These are phyloP conservation scores for Micromonas pusilla DNA, from an alignment of 139 green algal species.

Conservation along the genomic window DNA sequence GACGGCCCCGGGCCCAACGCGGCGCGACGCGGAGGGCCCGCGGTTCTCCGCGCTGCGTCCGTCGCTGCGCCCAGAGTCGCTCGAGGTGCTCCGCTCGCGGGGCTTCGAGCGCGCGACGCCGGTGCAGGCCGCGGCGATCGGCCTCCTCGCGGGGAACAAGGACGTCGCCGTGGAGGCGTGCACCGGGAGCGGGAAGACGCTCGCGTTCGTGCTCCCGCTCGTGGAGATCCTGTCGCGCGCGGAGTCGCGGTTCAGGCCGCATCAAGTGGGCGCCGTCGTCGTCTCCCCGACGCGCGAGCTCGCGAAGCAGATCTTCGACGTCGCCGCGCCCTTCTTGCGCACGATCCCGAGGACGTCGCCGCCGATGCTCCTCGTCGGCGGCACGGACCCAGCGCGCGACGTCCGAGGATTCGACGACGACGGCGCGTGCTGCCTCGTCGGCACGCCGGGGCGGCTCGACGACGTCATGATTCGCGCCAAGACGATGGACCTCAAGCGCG, in stretches of 20 bases:
- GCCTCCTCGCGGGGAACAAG: slow-evolving; percentile 84
- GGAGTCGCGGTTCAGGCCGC: not conserved
- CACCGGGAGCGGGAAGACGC: slow-evolving; percentile 95
- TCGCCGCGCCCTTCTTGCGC: slow-evolving; percentile 70
- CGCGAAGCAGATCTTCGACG: slow-evolving; percentile 74
- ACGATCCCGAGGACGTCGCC: not conserved
- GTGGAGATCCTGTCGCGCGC: slow-evolving; percentile 67
- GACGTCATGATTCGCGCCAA: slow-evolving; percentile 68
- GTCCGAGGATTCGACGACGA: not conserved
- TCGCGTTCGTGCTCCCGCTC: slow-evolving; percentile 91
- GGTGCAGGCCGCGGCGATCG: slow-evolving; percentile 87
- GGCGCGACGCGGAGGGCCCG: not conserved
- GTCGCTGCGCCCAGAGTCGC: not conserved
- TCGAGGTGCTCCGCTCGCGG: slow-evolving; percentile 7
- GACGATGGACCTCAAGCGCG: slow-evolving; percentile 4
- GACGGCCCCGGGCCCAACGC: not conserved
- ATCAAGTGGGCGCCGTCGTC: slow-evolving; percentile 80
- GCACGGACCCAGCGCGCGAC: not conserved
- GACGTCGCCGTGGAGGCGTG: slow-evolving; percentile 92
- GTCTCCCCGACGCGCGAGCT: slow-evolving; percentile 91
- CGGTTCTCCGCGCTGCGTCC: not conserved
- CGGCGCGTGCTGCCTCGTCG: slow-evolving; percentile 68
- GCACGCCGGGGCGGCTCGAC: slow-evolving; percentile 84
- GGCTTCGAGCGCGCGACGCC: slow-evolving; percentile 72
- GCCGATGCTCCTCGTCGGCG: slow-evolving; percentile 20